phyloP scores from a whole-genome alignment of 805 yeast genomes.

The Suhomyces sp. region DNA sequence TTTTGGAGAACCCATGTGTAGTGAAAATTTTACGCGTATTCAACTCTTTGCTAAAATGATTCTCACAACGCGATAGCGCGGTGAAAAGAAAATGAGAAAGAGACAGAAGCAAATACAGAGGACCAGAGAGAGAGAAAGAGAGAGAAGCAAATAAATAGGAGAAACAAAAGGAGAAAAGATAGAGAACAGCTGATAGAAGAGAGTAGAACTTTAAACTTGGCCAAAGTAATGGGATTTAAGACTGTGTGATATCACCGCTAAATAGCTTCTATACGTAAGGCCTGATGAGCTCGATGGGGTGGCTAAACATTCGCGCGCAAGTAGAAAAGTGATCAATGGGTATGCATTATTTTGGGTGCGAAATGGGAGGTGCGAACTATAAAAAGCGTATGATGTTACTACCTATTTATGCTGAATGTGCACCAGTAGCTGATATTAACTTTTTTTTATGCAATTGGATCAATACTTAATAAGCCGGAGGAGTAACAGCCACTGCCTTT shows the following conservation, averaged over 20 bases:
- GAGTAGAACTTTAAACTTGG: neutral
- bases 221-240: neutral
- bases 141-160: too few species aligned
- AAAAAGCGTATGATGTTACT: too few species aligned
- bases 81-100: neutral
- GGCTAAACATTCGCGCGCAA: neutral
- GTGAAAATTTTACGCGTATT: neutral
- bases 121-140: too few species aligned
- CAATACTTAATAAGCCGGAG: too few species aligned
- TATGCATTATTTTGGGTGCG: too few species aligned
- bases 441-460: too few species aligned
- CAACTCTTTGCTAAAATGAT: neutral
- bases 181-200: too few species aligned
- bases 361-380: neutral
- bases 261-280: neutral
- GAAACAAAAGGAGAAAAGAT: too few species aligned
- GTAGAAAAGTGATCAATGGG: neutral
- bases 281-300: neutral
- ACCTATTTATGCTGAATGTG: too few species aligned
- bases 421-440: too few species aligned
- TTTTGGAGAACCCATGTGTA: neutral
- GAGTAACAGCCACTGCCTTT: too few species aligned
- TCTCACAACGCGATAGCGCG: neutral
- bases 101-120: too few species aligned
- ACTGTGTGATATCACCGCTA: neutral